Percentiles rank a stretch among this genome's conserved stretches.
Conservation (phyloP, 1,139 yeast genomes). For the Trichomonascaceae sp. region DNA sequence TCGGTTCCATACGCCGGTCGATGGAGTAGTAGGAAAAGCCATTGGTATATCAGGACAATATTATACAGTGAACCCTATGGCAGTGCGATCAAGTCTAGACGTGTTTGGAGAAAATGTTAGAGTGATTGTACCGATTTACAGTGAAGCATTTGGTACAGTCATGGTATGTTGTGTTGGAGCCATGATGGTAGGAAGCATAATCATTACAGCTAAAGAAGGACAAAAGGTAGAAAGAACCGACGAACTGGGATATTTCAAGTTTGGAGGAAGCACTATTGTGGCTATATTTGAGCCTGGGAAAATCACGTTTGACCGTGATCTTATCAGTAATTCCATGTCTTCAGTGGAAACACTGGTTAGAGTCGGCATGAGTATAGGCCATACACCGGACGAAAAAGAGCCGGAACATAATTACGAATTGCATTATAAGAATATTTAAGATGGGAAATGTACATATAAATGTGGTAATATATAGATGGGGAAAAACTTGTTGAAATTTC, state of each 20-base stretch:
- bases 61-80: constrained; percentile 97
- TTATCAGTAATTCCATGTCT: constrained; percentile 58
- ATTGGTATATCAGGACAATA: constrained; percentile 77
- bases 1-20: constrained; percentile 83
- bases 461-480: background rate
- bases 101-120: constrained; percentile 92
- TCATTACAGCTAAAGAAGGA: constrained; percentile 62
- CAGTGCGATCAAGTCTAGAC: constrained; percentile 77
- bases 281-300: constrained; percentile 44
- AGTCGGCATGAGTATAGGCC: constrained; percentile 93
- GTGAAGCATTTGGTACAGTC: constrained; percentile 69
- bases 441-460: background rate
- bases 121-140: constrained; percentile 66
- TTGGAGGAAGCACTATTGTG: constrained; percentile 89
- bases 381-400: constrained; percentile 39
- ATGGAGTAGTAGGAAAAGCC: constrained; percentile 63
- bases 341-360: constrained; percentile 76
- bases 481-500: background rate
- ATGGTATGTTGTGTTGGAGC: constrained; percentile 87
- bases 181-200: constrained; percentile 96
- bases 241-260: constrained; percentile 89
- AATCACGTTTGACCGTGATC: constrained; percentile 65
- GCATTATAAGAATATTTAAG: constrained; percentile 1
- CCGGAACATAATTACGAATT: constrained; percentile 5
- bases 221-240: constrained; percentile 59